These are phyloP conservation scores for Rhodotorula kratochvilovae DNA, from an alignment of 768 basidiomycete genomes.

Conservation along the genomic window DNA sequence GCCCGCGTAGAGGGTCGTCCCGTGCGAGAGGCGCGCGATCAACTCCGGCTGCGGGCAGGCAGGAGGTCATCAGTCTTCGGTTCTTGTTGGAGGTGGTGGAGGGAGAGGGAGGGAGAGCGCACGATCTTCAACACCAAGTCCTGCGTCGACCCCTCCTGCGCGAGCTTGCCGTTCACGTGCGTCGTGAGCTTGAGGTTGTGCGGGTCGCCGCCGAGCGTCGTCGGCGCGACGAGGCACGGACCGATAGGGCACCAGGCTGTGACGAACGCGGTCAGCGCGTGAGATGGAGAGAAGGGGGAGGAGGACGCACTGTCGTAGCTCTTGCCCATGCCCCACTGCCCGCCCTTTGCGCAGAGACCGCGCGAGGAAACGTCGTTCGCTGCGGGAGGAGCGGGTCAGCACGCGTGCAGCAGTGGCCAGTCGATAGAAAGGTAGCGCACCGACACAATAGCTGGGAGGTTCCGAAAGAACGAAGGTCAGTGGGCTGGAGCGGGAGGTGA, in stretches of 20 bases:
- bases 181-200: constrained; percentile 24
- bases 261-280: no score
- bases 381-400: neutral
- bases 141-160: constrained; percentile 36
- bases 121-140: constrained; percentile 23
- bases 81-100: no score
- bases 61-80: no score
- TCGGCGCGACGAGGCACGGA: constrained; percentile 18
- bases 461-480: no score
- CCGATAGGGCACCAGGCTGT: constrained; percentile 37
- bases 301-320: constrained; percentile 20
- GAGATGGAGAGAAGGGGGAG: neutral
- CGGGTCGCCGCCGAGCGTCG: constrained; percentile 4
- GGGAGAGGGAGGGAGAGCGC: constrained; percentile 12
- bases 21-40: constrained; percentile 45
- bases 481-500: neutral
- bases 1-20: constrained; percentile 46
- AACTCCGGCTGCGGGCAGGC: constrained; percentile 34
- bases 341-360: constrained; percentile 31
- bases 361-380: constrained; percentile 45
- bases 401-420: neutral
- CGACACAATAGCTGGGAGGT: constrained; percentile 33
- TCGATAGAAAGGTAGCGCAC: neutral
- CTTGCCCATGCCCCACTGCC: constrained; percentile 38
- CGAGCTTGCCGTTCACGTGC: constrained; percentile 42